Evolutionary conservation across 1,139 yeast species (phyloP).

Genomic region (Taphrina communis): DNA sequence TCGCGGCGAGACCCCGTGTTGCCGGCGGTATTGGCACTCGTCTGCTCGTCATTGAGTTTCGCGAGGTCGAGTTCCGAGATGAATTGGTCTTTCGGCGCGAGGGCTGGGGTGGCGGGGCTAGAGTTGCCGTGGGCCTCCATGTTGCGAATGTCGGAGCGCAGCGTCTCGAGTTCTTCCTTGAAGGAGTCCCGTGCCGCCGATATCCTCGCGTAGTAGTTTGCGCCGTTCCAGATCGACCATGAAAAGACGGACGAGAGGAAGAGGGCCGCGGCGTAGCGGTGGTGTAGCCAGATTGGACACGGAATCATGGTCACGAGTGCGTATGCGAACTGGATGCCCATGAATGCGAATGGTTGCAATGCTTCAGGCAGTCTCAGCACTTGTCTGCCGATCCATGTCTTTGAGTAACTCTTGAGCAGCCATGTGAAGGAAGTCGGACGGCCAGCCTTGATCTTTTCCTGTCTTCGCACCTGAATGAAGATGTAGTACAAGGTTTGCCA

Average conservation of each 20-base stretch:
- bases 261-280: slow-evolving; percentile 68
- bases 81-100: slow-evolving; percentile 27
- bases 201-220: slow-evolving; percentile 88
- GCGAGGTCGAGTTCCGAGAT: slow-evolving; percentile 33
- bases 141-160: slow-evolving; percentile 69
- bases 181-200: slow-evolving; percentile 73
- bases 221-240: slow-evolving; percentile 88
- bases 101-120: slow-evolving; percentile 38
- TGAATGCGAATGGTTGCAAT: slow-evolving; percentile 83
- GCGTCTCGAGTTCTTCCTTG: slow-evolving; percentile 76
- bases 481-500: slow-evolving; percentile 94
- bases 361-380: slow-evolving; percentile 84
- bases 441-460: slow-evolving; percentile 83
- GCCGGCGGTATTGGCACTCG: slow-evolving; percentile 23
- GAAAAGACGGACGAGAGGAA: slow-evolving; percentile 75
- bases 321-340: slow-evolving; percentile 82
- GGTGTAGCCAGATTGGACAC: slow-evolving; percentile 83
- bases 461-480: slow-evolving; percentile 80
- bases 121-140: slow-evolving; percentile 25
- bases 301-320: slow-evolving; percentile 87
- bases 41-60: slow-evolving; percentile 10
- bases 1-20: slow-evolving; percentile 2
- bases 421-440: slow-evolving; percentile 86
- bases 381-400: slow-evolving; percentile 70
- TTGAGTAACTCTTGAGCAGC: slow-evolving; percentile 64